Evolutionary conservation across 73 alveolate species (phyloP), one percentile per base, ranked within the genome.

Genomic region (Stentor roeselii): DNA sequence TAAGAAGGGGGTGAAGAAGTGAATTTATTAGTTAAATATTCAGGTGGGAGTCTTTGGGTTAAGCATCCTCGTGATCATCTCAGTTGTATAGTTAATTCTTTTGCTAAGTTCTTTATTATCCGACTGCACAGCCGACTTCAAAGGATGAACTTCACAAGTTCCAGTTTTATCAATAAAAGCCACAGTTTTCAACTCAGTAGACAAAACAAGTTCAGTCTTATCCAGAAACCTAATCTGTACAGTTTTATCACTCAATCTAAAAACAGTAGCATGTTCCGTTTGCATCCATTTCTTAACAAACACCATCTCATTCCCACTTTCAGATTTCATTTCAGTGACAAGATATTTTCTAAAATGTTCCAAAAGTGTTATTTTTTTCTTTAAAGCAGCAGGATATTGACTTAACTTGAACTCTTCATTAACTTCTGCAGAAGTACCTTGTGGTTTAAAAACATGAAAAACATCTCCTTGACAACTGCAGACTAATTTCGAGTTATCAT

Each of bases 181-280:
- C 76, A 97, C 98, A 31, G 92, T 97, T 78, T 95, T 95, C 11
- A 97, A 88, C 88, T 93, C 98, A 60, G 94, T 78, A 83, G 94
- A 77, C 40, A 97, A 86, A 59, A 97, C 90, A 60, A 97, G 89
- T 78, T 95, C 99, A 38, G 99, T 93, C 88, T 96, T 95, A 84
- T 96, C 99, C 59, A 92, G 88, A 94, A 97, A 97, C 90, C 93
- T 93, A 37, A 96, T 98, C 90, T 97, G 97, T 78, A 97, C 99
- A 60, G 95, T 92, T 86, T 96, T 97, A 86, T 97, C 94, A 2
- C 98, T 92, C 39, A 97, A 90, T 90, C 99, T 91, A 91, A 97
- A 97, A 93, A 97, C 87, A 58, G 94, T 93, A 59, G 99, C 99
- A 88, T 97, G 99, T 59, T 95, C 89, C 32, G 99, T 96, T 90